Conservation (phyloP, 2,329 filamentous ascomycete genomes). For the Mycocentrospora acerina region DNA sequence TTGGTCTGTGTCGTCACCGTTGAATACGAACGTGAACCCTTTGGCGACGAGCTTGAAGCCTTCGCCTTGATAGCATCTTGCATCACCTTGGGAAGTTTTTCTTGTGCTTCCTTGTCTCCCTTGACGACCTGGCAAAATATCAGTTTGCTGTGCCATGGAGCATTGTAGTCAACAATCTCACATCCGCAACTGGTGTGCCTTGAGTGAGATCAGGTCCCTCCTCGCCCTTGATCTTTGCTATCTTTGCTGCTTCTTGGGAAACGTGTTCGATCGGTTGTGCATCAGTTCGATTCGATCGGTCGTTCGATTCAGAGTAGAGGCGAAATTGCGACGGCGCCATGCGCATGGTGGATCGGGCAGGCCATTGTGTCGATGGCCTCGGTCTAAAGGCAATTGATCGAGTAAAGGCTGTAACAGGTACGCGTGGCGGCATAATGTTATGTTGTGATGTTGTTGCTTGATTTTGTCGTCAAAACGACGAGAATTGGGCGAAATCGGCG, state of each 20-base stretch:
- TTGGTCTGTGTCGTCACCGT: constrained; percentile 44
- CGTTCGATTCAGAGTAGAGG: constrained; percentile 34
- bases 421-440: constrained; percentile 41
- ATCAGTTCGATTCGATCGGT: constrained; percentile 33
- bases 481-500: constrained; percentile 1
- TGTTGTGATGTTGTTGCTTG: constrained; percentile 13
- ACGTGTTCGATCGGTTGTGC: constrained; percentile 56
- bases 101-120: constrained; percentile 61
- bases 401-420: constrained; percentile 33
- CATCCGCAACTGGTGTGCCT: constrained; percentile 67
- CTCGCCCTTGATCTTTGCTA: constrained; percentile 59
- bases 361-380: constrained; percentile 32
- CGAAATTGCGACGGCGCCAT: constrained; percentile 31
- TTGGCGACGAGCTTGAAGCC: constrained; percentile 37
- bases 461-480: constrained; percentile 18
- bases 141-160: constrained; percentile 4
- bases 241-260: constrained; percentile 65
- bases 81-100: constrained; percentile 68
- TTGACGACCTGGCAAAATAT: constrained; percentile 57
- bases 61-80: constrained; percentile 60
- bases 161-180: constrained; percentile 31
- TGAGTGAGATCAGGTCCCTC: constrained; percentile 63
- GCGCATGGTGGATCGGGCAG: constrained; percentile 21
- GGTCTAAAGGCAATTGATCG: constrained; percentile 37
- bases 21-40: constrained; percentile 58